Conservation (phyloP, 345 rosid species). For the Eucalyptus dawsonii region DNA sequence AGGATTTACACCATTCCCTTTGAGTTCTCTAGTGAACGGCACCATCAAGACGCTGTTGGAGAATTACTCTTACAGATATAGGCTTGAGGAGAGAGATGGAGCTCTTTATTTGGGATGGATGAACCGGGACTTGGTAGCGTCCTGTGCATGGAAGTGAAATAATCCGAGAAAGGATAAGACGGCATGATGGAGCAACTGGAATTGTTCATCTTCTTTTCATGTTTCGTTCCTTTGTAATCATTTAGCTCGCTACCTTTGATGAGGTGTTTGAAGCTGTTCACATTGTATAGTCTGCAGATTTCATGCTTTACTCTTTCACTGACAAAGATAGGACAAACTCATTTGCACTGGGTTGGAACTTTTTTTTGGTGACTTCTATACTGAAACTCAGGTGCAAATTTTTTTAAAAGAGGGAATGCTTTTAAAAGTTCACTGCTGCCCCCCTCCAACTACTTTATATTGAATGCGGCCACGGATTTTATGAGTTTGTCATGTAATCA, state of each 20-base stretch:
- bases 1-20: conserved; percentile 62
- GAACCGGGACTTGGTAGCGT: conserved; percentile 73
- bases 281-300: neutral
- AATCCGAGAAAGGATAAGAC: neutral
- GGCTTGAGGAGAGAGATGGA: conserved; percentile 70
- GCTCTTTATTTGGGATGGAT: conserved; percentile 85
- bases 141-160: conserved; percentile 70
- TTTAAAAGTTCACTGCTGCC: neutral
- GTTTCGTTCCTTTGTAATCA: neutral
- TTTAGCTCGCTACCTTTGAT: neutral
- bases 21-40: conserved; percentile 65
- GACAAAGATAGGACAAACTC: neutral
- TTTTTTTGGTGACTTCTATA: neutral
- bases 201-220: neutral
- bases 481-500: neutral
- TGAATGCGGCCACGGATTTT: neutral
- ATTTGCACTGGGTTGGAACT: neutral
- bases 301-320: neutral
- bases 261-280: neutral
- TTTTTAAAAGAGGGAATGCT: neutral
- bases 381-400: neutral
- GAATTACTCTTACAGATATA: conserved; percentile 44
- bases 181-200: neutral
- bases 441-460: neutral
- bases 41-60: conserved; percentile 57